Base-by-base conservation (phyloP, 495 filamentous ascomycete genomes). In the Penicillium ochrochloron region DNA sequence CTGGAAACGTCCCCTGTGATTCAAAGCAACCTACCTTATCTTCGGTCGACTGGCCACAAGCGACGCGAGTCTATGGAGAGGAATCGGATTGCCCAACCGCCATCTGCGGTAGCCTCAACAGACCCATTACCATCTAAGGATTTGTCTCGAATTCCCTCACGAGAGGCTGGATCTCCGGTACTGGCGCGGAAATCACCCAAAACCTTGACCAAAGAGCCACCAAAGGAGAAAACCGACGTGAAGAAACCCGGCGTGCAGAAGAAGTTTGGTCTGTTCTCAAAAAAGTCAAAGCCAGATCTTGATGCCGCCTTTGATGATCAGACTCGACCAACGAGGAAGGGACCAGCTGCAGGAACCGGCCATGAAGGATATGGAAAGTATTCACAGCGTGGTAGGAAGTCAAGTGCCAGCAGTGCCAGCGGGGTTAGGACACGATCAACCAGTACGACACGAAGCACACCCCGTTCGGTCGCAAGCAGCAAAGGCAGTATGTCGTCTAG, bases 341-440 rank as follows among this genome's bases (percentile, higher is more conserved):
- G 95, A 0, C 95, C 95, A 19, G 85, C 84, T 7, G 95, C 95
- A 33, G 96, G 95, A 37, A 99, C 96, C 35, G 95, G 95, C 2
- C 93, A 98, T 75, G 95, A 98, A 79, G 95, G 94, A 50, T 98
- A 98, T 73, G 92, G 93, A 9, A 90, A 86, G 71, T 96, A 86
- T 82, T 84, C 75, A 33, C 76, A 78, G 56, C 78, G 77, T 52
- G 84, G 78, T 23, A 75, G 83, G 25, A 82, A 77, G 62, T 55
- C 81, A 50, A 85, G 84, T 50, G 75, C 78, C 59, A 77, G 82
- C 64, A 85, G 78, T 64, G 77, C 70, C 25, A 81, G 73, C 37
- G 78, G 75, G 12, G 74, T 71, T 23, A 74, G 83, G 60, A 78
- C 79, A 50, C 78, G 86, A 31, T 88, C 85, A 35, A 83, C 82